Percentiles rank a stretch among this genome's conserved stretches.
Evolutionary conservation across 1,284 basidiomycete species (phyloP).

Genomic region (Boletellus deceptivus): DNA sequence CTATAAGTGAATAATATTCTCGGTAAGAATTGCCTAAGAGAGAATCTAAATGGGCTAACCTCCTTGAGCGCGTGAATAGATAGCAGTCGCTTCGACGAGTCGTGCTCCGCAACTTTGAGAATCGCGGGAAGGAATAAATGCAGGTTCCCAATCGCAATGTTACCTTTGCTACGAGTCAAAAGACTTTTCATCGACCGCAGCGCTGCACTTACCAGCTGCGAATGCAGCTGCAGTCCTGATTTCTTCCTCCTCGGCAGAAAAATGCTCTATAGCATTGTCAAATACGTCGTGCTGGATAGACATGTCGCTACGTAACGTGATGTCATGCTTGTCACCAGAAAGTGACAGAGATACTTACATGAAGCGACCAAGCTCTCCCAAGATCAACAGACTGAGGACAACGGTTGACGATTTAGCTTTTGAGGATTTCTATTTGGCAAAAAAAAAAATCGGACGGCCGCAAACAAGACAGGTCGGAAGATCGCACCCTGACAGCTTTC

Average conservation of each 20-base stretch:
- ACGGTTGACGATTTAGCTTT: constrained; percentile 67
- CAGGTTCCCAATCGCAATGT: constrained; percentile 91
- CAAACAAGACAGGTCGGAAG: neutral
- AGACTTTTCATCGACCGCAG: neutral
- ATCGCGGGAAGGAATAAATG: constrained; percentile 84
- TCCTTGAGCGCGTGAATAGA: constrained; percentile 94
- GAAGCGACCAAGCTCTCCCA: constrained; percentile 88
- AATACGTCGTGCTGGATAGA: constrained; percentile 76
- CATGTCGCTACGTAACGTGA: constrained; percentile 64
- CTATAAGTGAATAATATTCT: constrained; percentile 35
- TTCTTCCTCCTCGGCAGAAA: constrained; percentile 78
- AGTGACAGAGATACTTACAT: constrained; percentile 51
- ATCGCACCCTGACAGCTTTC: constrained; percentile 66
- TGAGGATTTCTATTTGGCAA: constrained; percentile 46
- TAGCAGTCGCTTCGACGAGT: constrained; percentile 77
- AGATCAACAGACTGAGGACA: constrained; percentile 80
- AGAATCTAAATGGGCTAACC: constrained; percentile 39
- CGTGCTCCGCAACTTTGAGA: constrained; percentile 75
- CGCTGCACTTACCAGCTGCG: constrained; percentile 64
- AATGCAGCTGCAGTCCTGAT: constrained; percentile 87
- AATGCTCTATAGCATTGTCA: constrained; percentile 67
- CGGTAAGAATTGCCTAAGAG: neutral
- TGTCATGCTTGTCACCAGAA: neutral
- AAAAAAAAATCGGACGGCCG: constrained; percentile 3
- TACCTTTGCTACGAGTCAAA: constrained; percentile 52